Conservation (phyloP, 352 stramenopile species). For the Phytophthora ramorum region DNA sequence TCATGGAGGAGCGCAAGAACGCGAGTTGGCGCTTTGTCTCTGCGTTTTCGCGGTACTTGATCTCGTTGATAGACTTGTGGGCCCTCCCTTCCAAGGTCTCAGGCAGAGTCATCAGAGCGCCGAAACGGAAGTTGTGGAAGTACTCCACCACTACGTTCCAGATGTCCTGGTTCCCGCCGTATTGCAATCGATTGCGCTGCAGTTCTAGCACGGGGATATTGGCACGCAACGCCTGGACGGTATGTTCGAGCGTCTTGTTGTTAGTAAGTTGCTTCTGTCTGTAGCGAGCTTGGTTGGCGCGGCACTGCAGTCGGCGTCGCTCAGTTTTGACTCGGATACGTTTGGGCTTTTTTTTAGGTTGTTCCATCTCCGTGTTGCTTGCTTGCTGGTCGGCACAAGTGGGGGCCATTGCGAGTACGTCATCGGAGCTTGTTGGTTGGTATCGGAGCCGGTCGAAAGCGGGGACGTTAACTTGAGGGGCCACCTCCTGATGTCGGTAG, state of each 20-base stretch:
- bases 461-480: too few species aligned
- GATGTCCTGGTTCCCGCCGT: slow-evolving; percentile 27
- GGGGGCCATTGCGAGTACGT: not conserved
- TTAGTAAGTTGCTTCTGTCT: slow-evolving; percentile 32
- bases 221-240: slow-evolving; percentile 17
- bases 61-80: not conserved
- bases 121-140: slow-evolving; percentile 29
- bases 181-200: slow-evolving; percentile 27
- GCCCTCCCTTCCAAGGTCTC: not conserved
- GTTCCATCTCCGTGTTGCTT: not conserved
- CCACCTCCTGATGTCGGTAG: too few species aligned
- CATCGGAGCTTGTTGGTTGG: not conserved
- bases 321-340: slow-evolving; percentile 35
- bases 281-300: slow-evolving; percentile 44
- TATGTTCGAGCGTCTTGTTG: slow-evolving; percentile 21
- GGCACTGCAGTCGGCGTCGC: slow-evolving; percentile 40
- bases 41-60: not conserved
- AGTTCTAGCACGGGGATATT: slow-evolving; percentile 34
- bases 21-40: slow-evolving; percentile 23
- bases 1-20: slow-evolving; percentile 34
- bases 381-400: not conserved
- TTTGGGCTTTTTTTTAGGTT: slow-evolving; percentile 16
- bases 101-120: slow-evolving; percentile 6
- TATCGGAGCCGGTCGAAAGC: not conserved
- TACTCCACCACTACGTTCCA: slow-evolving; percentile 37